Percentiles rank a stretch among this genome's conserved stretches.
These are phyloP conservation scores for Candida orba DNA, from an alignment of 805 yeast genomes.

Conservation along the genomic window DNA sequence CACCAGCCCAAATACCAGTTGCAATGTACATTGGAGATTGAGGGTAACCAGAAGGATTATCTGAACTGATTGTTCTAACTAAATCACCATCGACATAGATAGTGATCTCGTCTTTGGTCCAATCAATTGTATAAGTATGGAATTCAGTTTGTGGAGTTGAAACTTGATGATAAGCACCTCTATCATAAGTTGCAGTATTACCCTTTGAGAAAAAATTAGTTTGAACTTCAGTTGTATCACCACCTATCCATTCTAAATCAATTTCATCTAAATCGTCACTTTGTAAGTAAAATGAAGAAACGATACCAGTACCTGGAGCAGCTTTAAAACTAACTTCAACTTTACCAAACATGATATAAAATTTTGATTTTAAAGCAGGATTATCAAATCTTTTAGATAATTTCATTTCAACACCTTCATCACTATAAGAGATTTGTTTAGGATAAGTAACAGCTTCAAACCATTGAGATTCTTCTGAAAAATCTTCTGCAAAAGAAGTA, in stretches of 20 bases:
- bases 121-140: conserved; percentile 80
- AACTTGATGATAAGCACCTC: conserved; percentile 68
- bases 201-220: conserved; percentile 81
- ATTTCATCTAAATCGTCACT: conserved; percentile 85
- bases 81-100: conserved; percentile 70
- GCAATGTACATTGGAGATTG: conserved; percentile 79
- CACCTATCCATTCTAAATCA: conserved; percentile 84
- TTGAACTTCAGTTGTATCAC: conserved; percentile 68
- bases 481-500: conserved; percentile 43
- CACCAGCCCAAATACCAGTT: conserved; percentile 79
- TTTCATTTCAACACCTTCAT: conserved; percentile 57
- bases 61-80: conserved; percentile 54
- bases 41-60: conserved; percentile 67
- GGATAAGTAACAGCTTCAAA: conserved; percentile 34
- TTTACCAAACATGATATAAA: conserved; percentile 85
- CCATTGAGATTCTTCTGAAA: conserved; percentile 38
- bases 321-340: conserved; percentile 67
- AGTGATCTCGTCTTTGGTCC: conserved; percentile 58
- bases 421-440: conserved; percentile 35
- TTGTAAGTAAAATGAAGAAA: conserved; percentile 76
- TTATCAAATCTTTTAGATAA: conserved; percentile 61
- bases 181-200: conserved; percentile 63
- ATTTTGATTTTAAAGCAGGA: conserved; percentile 70
- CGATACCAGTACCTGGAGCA: conserved; percentile 71
- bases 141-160: conserved; percentile 47